Evolutionary conservation across 1,284 basidiomycete genomes (phyloP), one percentile per base, ranked within the genome.

Genomic region (Moesziomyces sp.): DNA sequence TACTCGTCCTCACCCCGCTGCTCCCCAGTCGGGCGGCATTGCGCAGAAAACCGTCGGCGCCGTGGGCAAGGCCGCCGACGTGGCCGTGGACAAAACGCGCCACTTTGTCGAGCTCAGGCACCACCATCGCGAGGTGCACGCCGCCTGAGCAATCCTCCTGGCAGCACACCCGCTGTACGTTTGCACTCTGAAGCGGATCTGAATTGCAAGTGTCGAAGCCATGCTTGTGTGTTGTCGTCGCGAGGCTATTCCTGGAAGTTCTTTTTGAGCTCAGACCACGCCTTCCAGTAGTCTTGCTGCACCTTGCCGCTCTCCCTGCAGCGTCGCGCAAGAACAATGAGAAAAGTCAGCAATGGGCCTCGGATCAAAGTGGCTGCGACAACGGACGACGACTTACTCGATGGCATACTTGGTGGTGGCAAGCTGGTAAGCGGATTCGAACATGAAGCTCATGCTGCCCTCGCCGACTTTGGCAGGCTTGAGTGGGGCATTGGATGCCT

Each of bases 391-490:
- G 14, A 40, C 38, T 40, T 18, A 40, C 45, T 52, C 53, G 47
- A 81, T 72, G 11, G 76, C 74, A 58, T 76, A 80, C 59, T 63
- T 72, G 16, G 78, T 80, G 10, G 76, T 78, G 3, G 67, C 74
- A 8, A 80, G 60, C 59, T 80, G 78, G 49, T 75, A 80, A 30
- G 65, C 66, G n/a, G 67, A 70, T 44, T 80, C 78, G 28, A 80
- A 80, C 78, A 80, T 80, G 62, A 78, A 79, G 43, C 74, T 71
- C 65, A 79, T 75, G 38, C 66, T 75, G 3, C 77, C 75, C 35
- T 75, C 70, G 14, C 68, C 67, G 16, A 74, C 65, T 56, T 78
- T 78, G 16, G 46, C 46, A 2, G 78, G 78, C 45, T 57, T 51
- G 33, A 80, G 64, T 5, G 60, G 49, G 21, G 57, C 75, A 11